These are phyloP conservation scores for Polygonum aviculare DNA, from an alignment of 148 eudicot genomes.

Conservation along the genomic window DNA sequence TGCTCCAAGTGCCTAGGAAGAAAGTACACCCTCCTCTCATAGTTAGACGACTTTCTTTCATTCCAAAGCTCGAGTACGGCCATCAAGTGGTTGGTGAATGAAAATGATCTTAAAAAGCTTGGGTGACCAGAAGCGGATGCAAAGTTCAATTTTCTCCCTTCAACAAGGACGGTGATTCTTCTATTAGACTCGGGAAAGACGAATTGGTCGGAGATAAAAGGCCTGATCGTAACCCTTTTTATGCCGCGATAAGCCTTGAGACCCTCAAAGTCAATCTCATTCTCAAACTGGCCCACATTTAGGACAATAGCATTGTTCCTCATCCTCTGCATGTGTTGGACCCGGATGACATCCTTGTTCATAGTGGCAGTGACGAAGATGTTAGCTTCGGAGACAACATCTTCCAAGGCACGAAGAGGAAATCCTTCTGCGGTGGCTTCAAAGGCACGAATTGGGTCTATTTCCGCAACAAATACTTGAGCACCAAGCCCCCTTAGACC, in stretches of 20 bases:
- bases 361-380: slow-evolving; percentile 78
- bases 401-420: slow-evolving; percentile 64
- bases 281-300: not conserved
- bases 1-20: slow-evolving; percentile 13
- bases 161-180: slow-evolving; percentile 71
- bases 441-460: slow-evolving; percentile 84
- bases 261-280: slow-evolving; percentile 30
- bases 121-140: slow-evolving; percentile 57
- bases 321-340: slow-evolving; percentile 52
- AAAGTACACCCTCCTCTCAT: slow-evolving; percentile 81
- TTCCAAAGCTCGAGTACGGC: too few species aligned
- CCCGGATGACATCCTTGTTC: too few species aligned
- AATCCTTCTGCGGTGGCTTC: slow-evolving; percentile 84
- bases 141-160: slow-evolving; percentile 93
- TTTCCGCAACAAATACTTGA: slow-evolving; percentile 79
- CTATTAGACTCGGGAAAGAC: slow-evolving; percentile 73
- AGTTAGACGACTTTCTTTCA: slow-evolving; percentile 35
- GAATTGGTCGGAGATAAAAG: slow-evolving; percentile 69
- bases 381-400: slow-evolving; percentile 16
- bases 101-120: too few species aligned
- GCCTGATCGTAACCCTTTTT: slow-evolving; percentile 15
- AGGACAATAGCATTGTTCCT: slow-evolving; percentile 25
- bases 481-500: slow-evolving; percentile 82
- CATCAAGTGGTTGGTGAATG: too few species aligned
- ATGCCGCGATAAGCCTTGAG: slow-evolving; percentile 79